phyloP scores from a whole-genome alignment of 169 alveolate species.

The Plasmodium adleri region DNA sequence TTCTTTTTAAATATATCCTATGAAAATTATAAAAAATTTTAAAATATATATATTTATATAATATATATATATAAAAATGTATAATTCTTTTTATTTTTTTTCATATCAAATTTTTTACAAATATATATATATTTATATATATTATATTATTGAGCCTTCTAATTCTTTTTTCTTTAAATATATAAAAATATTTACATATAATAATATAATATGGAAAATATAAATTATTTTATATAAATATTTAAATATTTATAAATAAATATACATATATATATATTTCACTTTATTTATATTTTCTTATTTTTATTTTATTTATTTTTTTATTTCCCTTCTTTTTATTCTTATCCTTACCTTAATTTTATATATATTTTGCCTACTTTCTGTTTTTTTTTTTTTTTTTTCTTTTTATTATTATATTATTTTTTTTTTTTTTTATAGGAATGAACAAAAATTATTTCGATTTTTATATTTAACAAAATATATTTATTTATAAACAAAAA shows the following conservation, averaged over 20 bases:
- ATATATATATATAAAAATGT: not conserved
- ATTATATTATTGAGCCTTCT: too few species aligned
- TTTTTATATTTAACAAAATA: too few species aligned
- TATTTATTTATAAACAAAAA: too few species aligned
- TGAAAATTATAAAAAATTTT: not conserved
- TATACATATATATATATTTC: slow-evolving; percentile 1
- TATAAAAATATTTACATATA: not conserved
- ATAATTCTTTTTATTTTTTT: not conserved
- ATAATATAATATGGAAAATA: not conserved
- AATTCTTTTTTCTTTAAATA: too few species aligned
- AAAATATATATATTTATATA: not conserved
- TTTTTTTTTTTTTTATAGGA: not conserved
- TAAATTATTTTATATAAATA: not conserved
- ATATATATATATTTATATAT: too few species aligned
- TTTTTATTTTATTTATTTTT: not conserved
- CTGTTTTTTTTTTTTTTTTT: slow-evolving; percentile 10
- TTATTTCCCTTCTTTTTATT: slow-evolving; percentile 4
- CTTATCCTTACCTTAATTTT: not conserved
- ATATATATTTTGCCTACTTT: slow-evolving; percentile 2
- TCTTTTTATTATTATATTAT: not conserved
- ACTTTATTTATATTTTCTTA: not conserved
- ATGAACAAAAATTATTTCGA: too few species aligned
- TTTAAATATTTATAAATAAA: not conserved
- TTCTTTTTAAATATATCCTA: slow-evolving; percentile 4
- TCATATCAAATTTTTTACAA: not conserved